Base-by-base conservation (phyloP, 106 monocot species). In the Posidonia australis region DNA sequence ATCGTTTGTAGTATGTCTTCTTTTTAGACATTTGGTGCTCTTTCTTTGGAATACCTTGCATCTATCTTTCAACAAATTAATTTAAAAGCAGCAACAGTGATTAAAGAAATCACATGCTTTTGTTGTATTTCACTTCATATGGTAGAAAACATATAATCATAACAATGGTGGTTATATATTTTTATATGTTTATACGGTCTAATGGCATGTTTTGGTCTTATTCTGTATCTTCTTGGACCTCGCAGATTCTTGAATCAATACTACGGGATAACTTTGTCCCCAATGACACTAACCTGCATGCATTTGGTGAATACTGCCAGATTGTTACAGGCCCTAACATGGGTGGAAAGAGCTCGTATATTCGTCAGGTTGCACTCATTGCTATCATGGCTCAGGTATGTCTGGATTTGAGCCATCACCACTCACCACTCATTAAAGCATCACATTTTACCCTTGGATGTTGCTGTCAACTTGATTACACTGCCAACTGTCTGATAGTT, bases 291-390 rank as follows among this genome's bases (percentile, higher is more conserved):
- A 46, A 75, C 29, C 64, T 98, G 74, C 78, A 76, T 66, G 71
- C 74, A 31, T 67, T 83, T 77, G 71, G 73, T 42, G 91, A 98
- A 42, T 70, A 67, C 66, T 88, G 90, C 77, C 91, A 91, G 68
- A 85, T 98, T 52, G 76, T 98, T 29, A 91, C 87, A n/a, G 98
- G 98, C 24, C 98, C 98, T 68, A 98, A 98, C 58, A 98, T 98
- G 98, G 98, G 98, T 62, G 98, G 90, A 52, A 98, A 98, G 74
- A 98, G 91, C 70, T 98, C 91, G 49, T 98, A 98, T 61, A 98
- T 98, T 85, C 85, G 98, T 53, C 98, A 98, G 58, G 83, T 98
- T 72, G 98, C 98, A 5, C 85, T 98, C 48, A 85, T 98, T 70
- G 70, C 83, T 53, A 76, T 98, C 45, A 98, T 98, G 98, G 87